Evolutionary conservation across 306 rosid species (phyloP), one percentile per base, ranked within the genome.

Genomic region (Medicago lupulina): DNA sequence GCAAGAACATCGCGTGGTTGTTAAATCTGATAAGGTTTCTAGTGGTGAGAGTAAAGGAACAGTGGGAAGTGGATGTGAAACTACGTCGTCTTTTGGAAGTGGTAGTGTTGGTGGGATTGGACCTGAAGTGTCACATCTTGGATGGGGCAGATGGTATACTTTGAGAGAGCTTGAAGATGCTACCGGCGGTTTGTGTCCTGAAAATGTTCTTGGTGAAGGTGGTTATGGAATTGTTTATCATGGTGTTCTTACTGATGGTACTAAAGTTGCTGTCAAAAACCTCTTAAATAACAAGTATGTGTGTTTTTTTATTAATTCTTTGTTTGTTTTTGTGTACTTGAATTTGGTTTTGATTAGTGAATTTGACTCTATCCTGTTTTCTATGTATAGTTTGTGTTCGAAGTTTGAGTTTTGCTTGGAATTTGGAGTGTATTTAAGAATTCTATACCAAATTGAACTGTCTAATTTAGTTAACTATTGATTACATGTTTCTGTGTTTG

Each of bases 101-200:
- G 90, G 93, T 21, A 86, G 84, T 80, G 87, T 86, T 70, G 84
- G 72, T 47, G 79, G 73, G 8, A 57, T 76, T 19, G 80, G 84
- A 10, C 98, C 98, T 1, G 96, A 88, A 67, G 98, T 94, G 1
- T 94, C 98, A 15, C 98, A 94, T 78, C 89, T 94, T 23, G 98
- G 98, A 3, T 94, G 98, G 98, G 98, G 98, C 0, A 86, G 97
- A 73, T 94, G 98, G 98, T 94, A 94, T 68, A 94, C 98, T 81
- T 76, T 94, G 74, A 87, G 97, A 57, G 98, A 94, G 79, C 89
- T 94, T 2, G 97, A 94, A 76, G 98, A 88, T 25, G 98, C 98
- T 4, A 94, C 98, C 18, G 85, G 86, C 75, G 95, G 97, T 18
- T 65, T 94, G 81, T 81, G 95, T 79, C 89, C 86, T 12, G 95